These are phyloP conservation scores for Viola odorata DNA, from an alignment of 345 rosid genomes.

Conservation along the genomic window DNA sequence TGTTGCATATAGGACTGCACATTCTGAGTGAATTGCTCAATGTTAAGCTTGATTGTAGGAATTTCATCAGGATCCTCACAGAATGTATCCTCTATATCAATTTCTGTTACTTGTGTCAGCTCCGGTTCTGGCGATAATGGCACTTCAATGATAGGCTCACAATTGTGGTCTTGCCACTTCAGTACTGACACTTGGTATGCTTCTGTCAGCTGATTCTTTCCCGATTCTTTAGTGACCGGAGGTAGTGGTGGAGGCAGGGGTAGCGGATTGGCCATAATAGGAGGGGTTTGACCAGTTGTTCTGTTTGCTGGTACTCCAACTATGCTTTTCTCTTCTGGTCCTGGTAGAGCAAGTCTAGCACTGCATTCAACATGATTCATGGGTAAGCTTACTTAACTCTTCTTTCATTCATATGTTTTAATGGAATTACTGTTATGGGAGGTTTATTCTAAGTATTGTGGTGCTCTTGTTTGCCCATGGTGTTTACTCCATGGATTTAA, in stretches of 20 bases:
- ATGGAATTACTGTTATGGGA: constrained; percentile 7
- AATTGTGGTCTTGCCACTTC: not conserved
- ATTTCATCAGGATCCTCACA: constrained; percentile 34
- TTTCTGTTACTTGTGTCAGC: constrained; percentile 1
- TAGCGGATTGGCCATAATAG: constrained; percentile 29
- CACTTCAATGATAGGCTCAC: constrained; percentile 24
- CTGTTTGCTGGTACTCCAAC: constrained; percentile 33
- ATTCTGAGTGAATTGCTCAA: constrained; percentile 29
- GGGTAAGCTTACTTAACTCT: constrained; percentile 8
- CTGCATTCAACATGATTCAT: constrained; percentile 35
- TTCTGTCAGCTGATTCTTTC: constrained; percentile 27
- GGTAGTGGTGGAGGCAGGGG: constrained; percentile 20
- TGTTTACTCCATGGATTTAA: constrained; percentile 2
- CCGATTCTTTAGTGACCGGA: constrained; percentile 31
- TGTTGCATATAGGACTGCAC: constrained; percentile 20
- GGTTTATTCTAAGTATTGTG: not conserved
- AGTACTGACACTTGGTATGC: constrained; percentile 21
- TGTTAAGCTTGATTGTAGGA: constrained; percentile 35
- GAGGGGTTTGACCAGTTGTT: constrained; percentile 28
- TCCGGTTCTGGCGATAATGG: constrained; percentile 30
- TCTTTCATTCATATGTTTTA: not conserved
- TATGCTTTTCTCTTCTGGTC: constrained; percentile 63
- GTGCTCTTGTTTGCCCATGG: not conserved
- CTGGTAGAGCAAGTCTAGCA: constrained; percentile 87
- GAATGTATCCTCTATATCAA: constrained; percentile 37